Base-by-base conservation (phyloP, 768 basidiomycete genomes). In the Lepiota subincarnata region DNA sequence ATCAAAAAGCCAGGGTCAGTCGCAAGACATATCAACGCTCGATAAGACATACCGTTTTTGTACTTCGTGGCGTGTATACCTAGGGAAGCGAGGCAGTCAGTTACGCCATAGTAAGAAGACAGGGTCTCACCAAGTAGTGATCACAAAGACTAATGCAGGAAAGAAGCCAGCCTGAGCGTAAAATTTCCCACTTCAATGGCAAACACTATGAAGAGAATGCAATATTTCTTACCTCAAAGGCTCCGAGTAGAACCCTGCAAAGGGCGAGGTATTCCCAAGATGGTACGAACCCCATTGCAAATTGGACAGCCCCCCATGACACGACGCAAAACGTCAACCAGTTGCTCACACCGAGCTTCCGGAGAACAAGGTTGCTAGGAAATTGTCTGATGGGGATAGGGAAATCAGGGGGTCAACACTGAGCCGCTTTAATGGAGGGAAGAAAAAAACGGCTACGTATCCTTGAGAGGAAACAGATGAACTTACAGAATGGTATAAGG, bases 61-160 rank as follows among this genome's bases (percentile, higher is more conserved):
- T 12, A 78, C 74, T 69, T 81, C 78, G 47, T 77, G 71, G 26
- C 77, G 73, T 14, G 66, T 74, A 62, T 79, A 80, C 79, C 77
- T 77, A 51, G 35, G 24, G n/a, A 35, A 28, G 43, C 36, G 19
- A 38, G 44, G 7, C 24, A 19, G 26, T 14, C 34, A 46, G 46
- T 46, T 18, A 43, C 31, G 36, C 45, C 31, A 18, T 47, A 46
- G 36, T 35, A 19, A 57, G 11, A 37, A 26, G 39, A 31, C 14
- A 28, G 10, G 46, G 18, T 35, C 68, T 5, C 50, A 77, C 79
- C 79, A 80, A 7, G 76, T 76, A 28, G 74, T 72, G 54, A 80
- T 75, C 20, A 79, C 69, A 58, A 73, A 79, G 20, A 78, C 69
- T 57, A 79, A 57, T 5, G 74, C 75, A 39, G 79, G 77, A 56